Base-by-base conservation (phyloP, 1,139 yeast species). In the Geotrichum reessii region DNA sequence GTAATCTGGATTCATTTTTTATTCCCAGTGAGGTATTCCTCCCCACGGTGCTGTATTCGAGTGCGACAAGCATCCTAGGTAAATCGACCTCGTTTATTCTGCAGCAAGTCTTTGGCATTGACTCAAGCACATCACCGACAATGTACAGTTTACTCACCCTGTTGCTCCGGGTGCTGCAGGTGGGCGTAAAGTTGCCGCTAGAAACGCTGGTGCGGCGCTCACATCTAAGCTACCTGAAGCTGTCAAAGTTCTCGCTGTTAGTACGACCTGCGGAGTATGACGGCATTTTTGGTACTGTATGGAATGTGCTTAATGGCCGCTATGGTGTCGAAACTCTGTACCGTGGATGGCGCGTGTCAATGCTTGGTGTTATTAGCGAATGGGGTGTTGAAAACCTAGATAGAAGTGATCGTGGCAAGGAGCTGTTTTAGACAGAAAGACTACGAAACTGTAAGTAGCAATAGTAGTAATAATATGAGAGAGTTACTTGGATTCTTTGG, bases 271-370 rank as follows among this genome's bases (percentile, higher is more conserved):
- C 63, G 6, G 62, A 58, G 12, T 83, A 84, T 66, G 71, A 72
- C 22, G 86, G 87, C 3, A 70, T 83, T 28, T 71, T 79, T 60
- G 75, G 79, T 12, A 78, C 86, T 0, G 62, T 82, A 25, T 81
- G 82, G 75, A 76, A 76, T 60, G 71, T 82, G 9, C 62, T 78
- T 47, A 66, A 72, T 37, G 78, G 79, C n/a, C 70, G 72, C 50
- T 70, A 69, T 60, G 69, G 76, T 63, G 71, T 75, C 11, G 76
- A 76, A 52, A 71, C 76, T 33, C 76, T 91, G 58, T 91, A 89
- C 78, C 82, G 92, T 65, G 98, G 98, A 51, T 93, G 98, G 97
- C 81, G 91, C 71, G 85, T 90, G 47, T 95, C 96, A 19, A 78
- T 87, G 14, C 72, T 89, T 64, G 90, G 93, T 62, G 81, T 88